Base-by-base conservation (phyloP, 2,329 filamentous ascomycete genomes). In the Fusarium nurragi region DNA sequence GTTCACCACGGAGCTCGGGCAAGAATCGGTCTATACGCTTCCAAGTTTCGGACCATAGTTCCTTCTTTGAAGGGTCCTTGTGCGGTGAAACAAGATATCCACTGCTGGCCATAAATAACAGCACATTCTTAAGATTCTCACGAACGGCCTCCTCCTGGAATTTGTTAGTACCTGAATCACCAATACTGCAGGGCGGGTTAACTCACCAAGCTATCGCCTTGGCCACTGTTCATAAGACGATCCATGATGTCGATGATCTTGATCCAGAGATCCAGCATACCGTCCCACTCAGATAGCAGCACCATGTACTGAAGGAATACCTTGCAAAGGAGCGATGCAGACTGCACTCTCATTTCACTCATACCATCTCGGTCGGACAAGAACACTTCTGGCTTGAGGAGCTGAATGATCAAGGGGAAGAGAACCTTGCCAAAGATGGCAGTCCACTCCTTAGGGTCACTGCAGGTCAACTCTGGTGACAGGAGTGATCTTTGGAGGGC, bases 261-360 rank as follows among this genome's bases (percentile, higher is more conserved):
- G 41, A 95, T 80, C 95, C 95, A 99, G 12, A 98, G 83, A 74
- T 95, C 92, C 36, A 97, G 80, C 88, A 98, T 93, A 19, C 92
- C 93, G 21, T 94, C 90, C 86, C 92, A 94, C 68, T 93, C 89
- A 6, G 90, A 91, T 25, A 97, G 83, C 34, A 94, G 82, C 3
- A 94, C 92, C 4, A 98, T 83, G 76, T 97, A 98, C 75, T 97
- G 94, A 60, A 99, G 78, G 78, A 97, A 99, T 4, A 97, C 94
- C 77, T 96, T 97, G 81, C 92, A 97, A 14, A 99, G 84, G 46
- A 99, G 81, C 11, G 92, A 97, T 1, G 94, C 92, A 2, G 92
- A 92, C 73, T 97, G 92, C 1, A 98, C 92, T 39, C 95, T 86
- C 48, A 95, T 98, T 77, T 98, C 94, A 67, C 91, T 91, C 95